Evolutionary conservation across 2,329 filamentous ascomycete species (phyloP), one percentile per base, ranked within the genome.

Genomic region (Macrophomina phaseolina): DNA sequence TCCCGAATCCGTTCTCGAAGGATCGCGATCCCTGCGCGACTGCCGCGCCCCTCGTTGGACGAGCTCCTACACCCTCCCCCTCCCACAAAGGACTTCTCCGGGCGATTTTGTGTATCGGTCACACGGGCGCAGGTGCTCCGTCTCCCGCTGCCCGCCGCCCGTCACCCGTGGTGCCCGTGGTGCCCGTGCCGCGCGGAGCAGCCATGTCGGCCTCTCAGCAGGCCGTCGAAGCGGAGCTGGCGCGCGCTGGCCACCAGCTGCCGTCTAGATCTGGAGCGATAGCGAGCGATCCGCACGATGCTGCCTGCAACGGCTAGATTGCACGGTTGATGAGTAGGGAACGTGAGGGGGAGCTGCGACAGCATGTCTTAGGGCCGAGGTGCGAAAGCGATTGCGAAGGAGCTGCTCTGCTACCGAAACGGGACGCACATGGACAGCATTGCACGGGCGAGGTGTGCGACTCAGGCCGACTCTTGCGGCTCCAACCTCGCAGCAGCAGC

Each of bases 291-390:
- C 58, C 58, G 32, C 58, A 49, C 9, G 42, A 34, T 49, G 42
- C 30, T 62, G 58, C 58, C 58, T 49, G 58, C 58, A 62, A 61
- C 40, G 56, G 56, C 56, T 61, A 61, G 56, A 61, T 61, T 48
- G 56, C 56, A 53, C 49, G 49, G 30, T 7, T 46, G 56, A 61
- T 46, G 56, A 46, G 42, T 34, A 48, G 56, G 56, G 56, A 23
- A 61, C 56, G 28, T 45, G 28, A 48, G 56, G 23, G 23, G 42
- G 56, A 61, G 56, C 56, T 48, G 56, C 56, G 56, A 61, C 56
- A 61, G 18, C n/a, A 62, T 30, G 23, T n/a, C 30, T 11, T 62
- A 62, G 23, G 8, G 45, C 58, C 45, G 58, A 30, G 49, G 58
- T 36, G 58, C 58, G 58, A 62, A 62, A 62, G 58, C 58, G 58